Conservation (phyloP, 2,329 filamentous ascomycete species). For the Sclerotinia sclerotiorum region DNA sequence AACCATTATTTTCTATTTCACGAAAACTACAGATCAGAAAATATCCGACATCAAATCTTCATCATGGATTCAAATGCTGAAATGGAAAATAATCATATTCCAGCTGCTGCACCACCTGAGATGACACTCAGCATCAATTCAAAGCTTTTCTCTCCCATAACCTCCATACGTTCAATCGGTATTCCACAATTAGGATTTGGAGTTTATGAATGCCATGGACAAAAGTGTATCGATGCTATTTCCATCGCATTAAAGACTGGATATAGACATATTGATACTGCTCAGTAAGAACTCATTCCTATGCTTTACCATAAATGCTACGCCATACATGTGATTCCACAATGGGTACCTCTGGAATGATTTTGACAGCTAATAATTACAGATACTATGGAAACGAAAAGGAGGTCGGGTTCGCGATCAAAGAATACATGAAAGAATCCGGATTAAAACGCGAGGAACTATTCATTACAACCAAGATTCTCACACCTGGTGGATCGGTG, state of each 20-base stretch:
- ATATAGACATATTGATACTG: constrained; percentile 21
- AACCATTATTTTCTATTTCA: neutral
- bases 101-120: no score
- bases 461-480: constrained; percentile 25
- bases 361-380: neutral
- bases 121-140: neutral
- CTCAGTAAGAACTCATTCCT: constrained; percentile 13
- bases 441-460: constrained; percentile 8
- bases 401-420: constrained; percentile 15
- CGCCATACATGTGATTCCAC: neutral
- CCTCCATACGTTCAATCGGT: neutral
- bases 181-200: constrained; percentile 24
- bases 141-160: neutral
- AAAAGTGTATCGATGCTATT: constrained; percentile 19
- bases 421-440: constrained; percentile 16
- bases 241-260: constrained; percentile 14
- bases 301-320: neutral
- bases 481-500: constrained; percentile 4
- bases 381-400: constrained; percentile 25
- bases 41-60: neutral
- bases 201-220: constrained; percentile 19
- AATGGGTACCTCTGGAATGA: neutral
- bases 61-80: neutral
- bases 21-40: neutral
- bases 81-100: no score